phyloP scores from a whole-genome alignment of 177 flowering plant genomes.

The Vitis hybrid region DNA sequence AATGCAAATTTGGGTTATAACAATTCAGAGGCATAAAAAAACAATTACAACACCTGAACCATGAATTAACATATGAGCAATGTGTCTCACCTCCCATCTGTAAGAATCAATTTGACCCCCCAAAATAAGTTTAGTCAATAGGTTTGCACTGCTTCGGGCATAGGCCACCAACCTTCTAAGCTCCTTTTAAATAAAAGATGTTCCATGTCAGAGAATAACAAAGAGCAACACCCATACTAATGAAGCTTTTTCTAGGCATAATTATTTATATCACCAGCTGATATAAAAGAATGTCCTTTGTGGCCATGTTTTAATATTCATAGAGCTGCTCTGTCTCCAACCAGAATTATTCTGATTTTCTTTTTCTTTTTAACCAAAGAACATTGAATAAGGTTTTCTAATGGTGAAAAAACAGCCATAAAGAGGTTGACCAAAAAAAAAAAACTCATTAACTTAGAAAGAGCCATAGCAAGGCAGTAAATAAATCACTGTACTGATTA shows the following conservation, averaged over 20 bases:
- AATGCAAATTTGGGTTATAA: slow-evolving; percentile 7
- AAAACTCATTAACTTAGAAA: too few relatives aligned
- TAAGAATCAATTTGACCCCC: slow-evolving; percentile 53
- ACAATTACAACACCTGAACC: not conserved
- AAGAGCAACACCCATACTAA: not conserved
- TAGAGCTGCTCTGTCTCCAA: too few relatives aligned
- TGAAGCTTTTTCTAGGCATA: too few relatives aligned
- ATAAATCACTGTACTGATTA: not conserved
- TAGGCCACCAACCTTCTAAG: slow-evolving; percentile 76
- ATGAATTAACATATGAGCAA: not conserved
- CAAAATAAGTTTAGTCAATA: slow-evolving; percentile 59
- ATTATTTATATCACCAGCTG: too few relatives aligned
- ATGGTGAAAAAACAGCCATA: too few relatives aligned
- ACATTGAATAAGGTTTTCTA: too few relatives aligned
- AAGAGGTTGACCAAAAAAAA: too few relatives aligned
- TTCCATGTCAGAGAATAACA: not conserved
- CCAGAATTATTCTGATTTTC: too few relatives aligned
- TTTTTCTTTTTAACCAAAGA: too few relatives aligned
- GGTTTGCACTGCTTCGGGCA: slow-evolving; percentile 78
- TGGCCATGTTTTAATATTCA: too few relatives aligned
- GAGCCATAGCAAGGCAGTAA: not conserved
- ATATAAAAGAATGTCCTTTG: too few relatives aligned
- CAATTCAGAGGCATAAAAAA: not conserved
- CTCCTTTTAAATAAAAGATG: slow-evolving; percentile 46
- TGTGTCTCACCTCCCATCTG: slow-evolving; percentile 75